Evolutionary conservation across 805 yeast species (phyloP).

Genomic region (Sporopachydermia quercuum): DNA sequence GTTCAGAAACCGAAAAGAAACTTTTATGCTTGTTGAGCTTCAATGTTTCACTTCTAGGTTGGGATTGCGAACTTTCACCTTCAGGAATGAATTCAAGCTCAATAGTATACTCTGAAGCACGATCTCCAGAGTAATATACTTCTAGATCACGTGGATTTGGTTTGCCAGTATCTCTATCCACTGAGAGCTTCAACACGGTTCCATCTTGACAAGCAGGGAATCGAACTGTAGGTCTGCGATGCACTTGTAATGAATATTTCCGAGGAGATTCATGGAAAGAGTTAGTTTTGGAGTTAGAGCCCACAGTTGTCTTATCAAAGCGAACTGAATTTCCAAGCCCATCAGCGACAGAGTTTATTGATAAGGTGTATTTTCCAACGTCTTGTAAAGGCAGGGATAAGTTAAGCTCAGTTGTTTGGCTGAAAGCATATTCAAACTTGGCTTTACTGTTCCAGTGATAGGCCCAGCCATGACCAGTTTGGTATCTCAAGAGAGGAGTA

Average conservation of each 20-base stretch:
- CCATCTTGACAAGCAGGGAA: slow-evolving; percentile 20
- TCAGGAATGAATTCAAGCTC: slow-evolving; percentile 18
- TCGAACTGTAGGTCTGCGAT: slow-evolving; percentile 38
- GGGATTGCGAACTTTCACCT: slow-evolving; percentile 13
- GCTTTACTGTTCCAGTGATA: slow-evolving; percentile 6
- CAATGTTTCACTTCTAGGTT: slow-evolving; percentile 17
- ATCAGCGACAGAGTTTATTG: slow-evolving; percentile 44
- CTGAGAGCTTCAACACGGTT: slow-evolving; percentile 15
- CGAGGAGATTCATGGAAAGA: slow-evolving; percentile 13
- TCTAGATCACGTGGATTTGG: slow-evolving; percentile 10
- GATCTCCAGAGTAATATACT: slow-evolving; percentile 20
- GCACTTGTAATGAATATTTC: slow-evolving; percentile 32
- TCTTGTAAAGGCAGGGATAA: slow-evolving; percentile 26
- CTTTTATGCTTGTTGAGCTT: slow-evolving; percentile 6
- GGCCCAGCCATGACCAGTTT: not conserved
- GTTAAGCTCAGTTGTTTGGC: slow-evolving; percentile 24
- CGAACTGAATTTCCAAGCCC: slow-evolving; percentile 49
- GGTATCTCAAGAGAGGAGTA: slow-evolving; percentile 5
- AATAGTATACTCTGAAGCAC: slow-evolving; percentile 29
- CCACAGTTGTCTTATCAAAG: slow-evolving; percentile 16
- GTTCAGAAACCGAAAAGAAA: slow-evolving; percentile 27
- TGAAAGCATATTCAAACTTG: slow-evolving; percentile 19
- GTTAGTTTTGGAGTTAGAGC: slow-evolving; percentile 8
- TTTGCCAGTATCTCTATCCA: slow-evolving; percentile 12
- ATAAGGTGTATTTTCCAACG: slow-evolving; percentile 41